Evolutionary conservation across 2,329 filamentous ascomycete genomes (phyloP), one percentile per base, ranked within the genome.

Genomic region (Orbilia brochopaga): DNA sequence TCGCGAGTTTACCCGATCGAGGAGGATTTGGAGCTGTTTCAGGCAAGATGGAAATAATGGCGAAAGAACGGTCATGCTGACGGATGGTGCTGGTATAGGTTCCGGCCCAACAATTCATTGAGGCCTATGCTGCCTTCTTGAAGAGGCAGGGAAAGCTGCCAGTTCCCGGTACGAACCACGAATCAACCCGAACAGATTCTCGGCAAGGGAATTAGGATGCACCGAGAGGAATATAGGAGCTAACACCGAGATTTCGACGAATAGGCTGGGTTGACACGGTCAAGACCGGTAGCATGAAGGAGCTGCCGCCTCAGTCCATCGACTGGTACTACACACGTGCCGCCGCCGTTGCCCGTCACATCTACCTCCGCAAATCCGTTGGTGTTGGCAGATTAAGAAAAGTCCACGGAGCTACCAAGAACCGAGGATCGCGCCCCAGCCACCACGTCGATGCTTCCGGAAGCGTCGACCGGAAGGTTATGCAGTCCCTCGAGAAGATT

Each of bases 361-460:
- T 99, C 86, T 99, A 99, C 87, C 87, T 99, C 83, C 90, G 94
- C 85, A 99, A 99, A 88, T 97, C 92, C 75, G 92, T 99, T 81
- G 94, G 94, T 87, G 91, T 99, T 78, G 94, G 94, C 84, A 92
- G 94, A 81, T 88, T 99, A 79, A 90, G 93, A 83, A 96, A 96
- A 86, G 90, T 90, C 77, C 94, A 99, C 88, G 94, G 92, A 79
- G 90, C 87, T 78, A 90, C 90, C 85, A 97, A 96, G 89, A 99
- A 97, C 90, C 92, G 94, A 79, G 94, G 94, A 79, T 87, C 87
- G 78, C 87, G 90, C 78, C 94, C 94, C 81, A 91, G 88, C 76
- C 89, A 96, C 84, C 94, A 99, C 87, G 91, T 96, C 79, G 90
- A 97, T 81, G 94, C 92, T 82, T 92, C 89, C 78, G 93, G 93